Evolutionary conservation across 179 eudicot species (phyloP).

Genomic region (Amaranthus tricolor): DNA sequence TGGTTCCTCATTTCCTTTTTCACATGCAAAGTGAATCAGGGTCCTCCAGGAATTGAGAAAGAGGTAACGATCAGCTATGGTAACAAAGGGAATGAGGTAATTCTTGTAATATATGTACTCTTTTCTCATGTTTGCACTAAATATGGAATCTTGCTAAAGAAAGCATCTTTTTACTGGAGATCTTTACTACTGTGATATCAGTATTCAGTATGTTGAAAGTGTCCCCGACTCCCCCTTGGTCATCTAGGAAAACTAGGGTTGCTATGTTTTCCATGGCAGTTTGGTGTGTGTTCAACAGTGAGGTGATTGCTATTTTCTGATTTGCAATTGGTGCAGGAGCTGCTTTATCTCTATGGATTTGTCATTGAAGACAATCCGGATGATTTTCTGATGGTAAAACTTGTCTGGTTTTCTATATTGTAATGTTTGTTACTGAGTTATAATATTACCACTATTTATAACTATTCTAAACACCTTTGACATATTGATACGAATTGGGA

Average conservation of each 20-base stretch:
- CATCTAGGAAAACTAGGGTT: neutral
- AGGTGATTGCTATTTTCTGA: slow-evolving; percentile 8
- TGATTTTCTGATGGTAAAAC: slow-evolving; percentile 90
- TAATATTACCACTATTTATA: slow-evolving; percentile 1
- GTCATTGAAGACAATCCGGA: slow-evolving; percentile 80
- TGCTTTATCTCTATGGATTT: slow-evolving; percentile 92
- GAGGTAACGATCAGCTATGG: slow-evolving; percentile 97
- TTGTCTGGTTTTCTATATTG: neutral
- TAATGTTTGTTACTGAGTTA: slow-evolving; percentile 1
- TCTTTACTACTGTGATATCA: neutral
- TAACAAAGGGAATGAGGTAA: slow-evolving; percentile 97
- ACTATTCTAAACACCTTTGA: neutral
- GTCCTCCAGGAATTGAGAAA: slow-evolving; percentile 35
- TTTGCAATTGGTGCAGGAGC: slow-evolving; percentile 57
- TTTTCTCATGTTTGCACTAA: slow-evolving; percentile 1
- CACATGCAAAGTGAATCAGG: slow-evolving; percentile 43
- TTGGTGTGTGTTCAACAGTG: neutral
- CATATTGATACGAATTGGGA: neutral
- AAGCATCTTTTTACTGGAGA: neutral
- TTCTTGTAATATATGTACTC: slow-evolving; percentile 1
- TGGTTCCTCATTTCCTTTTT: slow-evolving; percentile 19
- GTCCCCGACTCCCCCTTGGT: neutral
- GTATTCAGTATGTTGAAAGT: neutral
- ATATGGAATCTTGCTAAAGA: neutral
- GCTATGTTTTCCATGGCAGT: too few relatives aligned